Base-by-base conservation (phyloP, 2,329 filamentous ascomycete genomes). In the Elsinoe australis region DNA sequence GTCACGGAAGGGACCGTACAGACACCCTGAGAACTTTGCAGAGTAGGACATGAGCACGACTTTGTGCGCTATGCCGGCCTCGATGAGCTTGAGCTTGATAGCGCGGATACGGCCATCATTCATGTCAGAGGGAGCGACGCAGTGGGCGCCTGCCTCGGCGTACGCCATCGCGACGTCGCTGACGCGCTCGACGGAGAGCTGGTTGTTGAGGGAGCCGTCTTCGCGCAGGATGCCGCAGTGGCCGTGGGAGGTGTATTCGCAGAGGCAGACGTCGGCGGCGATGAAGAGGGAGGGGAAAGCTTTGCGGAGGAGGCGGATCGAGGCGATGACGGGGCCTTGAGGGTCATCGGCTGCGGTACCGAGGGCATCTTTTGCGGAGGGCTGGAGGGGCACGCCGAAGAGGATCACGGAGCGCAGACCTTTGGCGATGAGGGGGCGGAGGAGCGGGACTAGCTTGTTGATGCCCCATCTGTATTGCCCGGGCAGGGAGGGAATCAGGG, bases 101-200 rank as follows among this genome's bases (percentile, higher is more conserved):
- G 89, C 90, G 51, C 90, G 86, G 60, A 98, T 94, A 55, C 92
- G 85, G 21, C 92, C 92, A 64, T 98, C 92, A 65, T 96, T 98
- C 92, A 98, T 98, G 66, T 98, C 92, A 1, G 87, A 95, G 1
- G 92, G 92, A 0, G 92, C 92, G 21, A 98, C 88, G 65, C 90
- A 96, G 68, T 98, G 92, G 0, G 90, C 92, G 50, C 92, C 92
- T 12, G 92, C 92, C 60, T 83, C 77, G n/a, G 92, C 92, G 64
- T 98, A 98, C 26, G 90, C 87, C 55, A 96, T 75, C n/a, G 92
- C 90, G n/a, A 96, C 90, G 64, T 96, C 89, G 3, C 86, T 90
- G 58, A 98, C 89, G 53, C 92, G 83, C 62, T 96, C 90, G 6
- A 96, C 88, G 2, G 88, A 95, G 38, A 94, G 78, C 54, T 83